Conservation (phyloP, 148 eudicot genomes). For the Amaranthus cruentus region DNA sequence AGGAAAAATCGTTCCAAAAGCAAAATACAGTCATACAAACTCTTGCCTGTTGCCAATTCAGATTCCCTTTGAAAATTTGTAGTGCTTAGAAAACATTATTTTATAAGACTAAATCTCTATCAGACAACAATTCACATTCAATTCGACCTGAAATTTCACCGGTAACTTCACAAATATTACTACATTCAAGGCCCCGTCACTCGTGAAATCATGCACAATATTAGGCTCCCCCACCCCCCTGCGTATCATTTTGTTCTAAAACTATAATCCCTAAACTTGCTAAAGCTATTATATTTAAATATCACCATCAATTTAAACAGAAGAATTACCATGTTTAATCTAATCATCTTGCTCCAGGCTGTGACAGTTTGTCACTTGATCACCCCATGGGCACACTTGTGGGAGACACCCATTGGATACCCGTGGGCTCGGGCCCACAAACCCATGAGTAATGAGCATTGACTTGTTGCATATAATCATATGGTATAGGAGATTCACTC, state of each 20-base stretch:
- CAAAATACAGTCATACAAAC: neutral
- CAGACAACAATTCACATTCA: neutral
- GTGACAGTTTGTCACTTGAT: too few relatives aligned
- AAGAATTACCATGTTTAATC: neutral
- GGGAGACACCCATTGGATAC: too few relatives aligned
- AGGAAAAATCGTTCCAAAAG: neutral
- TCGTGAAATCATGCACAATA: neutral
- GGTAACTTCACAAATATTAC: neutral
- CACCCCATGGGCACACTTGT: too few relatives aligned
- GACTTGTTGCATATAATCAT: too few relatives aligned
- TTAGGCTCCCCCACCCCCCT: neutral
- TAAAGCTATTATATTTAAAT: neutral
- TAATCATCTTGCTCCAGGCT: too few relatives aligned
- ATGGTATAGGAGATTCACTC: too few relatives aligned
- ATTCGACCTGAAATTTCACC: neutral
- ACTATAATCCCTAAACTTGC: neutral
- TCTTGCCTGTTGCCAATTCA: neutral
- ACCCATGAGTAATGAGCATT: too few relatives aligned
- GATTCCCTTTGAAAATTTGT: neutral
- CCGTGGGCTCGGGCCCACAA: too few relatives aligned
- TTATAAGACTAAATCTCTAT: neutral
- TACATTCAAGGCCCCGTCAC: neutral
- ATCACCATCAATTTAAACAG: neutral
- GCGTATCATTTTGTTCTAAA: neutral
- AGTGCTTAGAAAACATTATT: neutral